Conservation (phyloP, 2,329 filamentous ascomycete species). For the Talaromyces pinophilus region DNA sequence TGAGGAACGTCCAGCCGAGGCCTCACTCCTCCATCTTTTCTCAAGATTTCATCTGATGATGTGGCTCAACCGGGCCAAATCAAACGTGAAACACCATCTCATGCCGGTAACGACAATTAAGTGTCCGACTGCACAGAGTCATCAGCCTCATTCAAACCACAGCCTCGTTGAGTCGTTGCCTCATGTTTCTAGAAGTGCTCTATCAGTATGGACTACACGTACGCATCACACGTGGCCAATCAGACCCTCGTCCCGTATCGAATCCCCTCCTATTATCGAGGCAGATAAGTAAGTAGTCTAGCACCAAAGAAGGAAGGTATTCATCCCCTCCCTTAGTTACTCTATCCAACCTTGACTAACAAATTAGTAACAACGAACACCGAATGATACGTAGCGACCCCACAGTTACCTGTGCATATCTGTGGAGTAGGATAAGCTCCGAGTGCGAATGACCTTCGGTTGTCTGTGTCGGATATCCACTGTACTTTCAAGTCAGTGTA, state of each 20-base stretch:
- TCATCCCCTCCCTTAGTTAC: too few species aligned
- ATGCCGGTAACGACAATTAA: not conserved
- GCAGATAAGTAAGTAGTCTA: not conserved
- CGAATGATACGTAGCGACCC: not conserved
- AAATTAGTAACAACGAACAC: not conserved
- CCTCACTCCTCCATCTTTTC: not conserved
- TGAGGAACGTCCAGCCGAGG: not conserved
- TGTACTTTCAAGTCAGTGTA: not conserved
- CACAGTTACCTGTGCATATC: not conserved
- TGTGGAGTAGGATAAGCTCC: not conserved
- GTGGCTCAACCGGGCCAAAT: not conserved
- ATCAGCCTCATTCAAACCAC: not conserved
- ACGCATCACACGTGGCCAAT: not conserved
- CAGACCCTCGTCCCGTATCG: not conserved
- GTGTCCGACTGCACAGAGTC: not conserved
- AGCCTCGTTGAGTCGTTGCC: not conserved
- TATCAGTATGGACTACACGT: not conserved
- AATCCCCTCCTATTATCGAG: not conserved
- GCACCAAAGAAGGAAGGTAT: constrained; percentile 2
- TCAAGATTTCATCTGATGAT: not conserved
- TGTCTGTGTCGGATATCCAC: not conserved
- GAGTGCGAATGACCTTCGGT: not conserved
- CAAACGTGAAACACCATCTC: not conserved
- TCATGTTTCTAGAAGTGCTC: not conserved
- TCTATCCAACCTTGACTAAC: too few species aligned